Base-by-base conservation (phyloP, 2,329 filamentous ascomycete species). In the Ophiostoma quercus region DNA sequence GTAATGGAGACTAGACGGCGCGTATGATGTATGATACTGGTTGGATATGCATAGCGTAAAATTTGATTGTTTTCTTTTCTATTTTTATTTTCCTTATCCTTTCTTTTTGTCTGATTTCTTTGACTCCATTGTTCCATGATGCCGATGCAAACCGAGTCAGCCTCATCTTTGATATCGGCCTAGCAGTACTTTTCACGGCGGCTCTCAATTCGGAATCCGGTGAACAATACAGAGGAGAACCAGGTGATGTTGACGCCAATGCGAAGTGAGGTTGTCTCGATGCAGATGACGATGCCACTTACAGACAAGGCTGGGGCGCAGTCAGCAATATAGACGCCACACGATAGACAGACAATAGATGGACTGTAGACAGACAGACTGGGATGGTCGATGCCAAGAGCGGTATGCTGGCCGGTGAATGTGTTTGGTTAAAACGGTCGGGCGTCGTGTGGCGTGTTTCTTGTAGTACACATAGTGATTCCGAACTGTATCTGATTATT, bases 1-100 rank as follows among this genome's bases (percentile, higher is more conserved):
- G 71, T 90, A 79, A 12, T 92, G 71, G 90, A 79, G 25, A n/a
- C 14, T 57, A n/a, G 51, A 57, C 22, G 51, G 51, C 9, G 51
- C 39, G 60, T 37, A 37, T n/a, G 14, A 63, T 63, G 34, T 57
- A 57, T 57, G 51, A 57, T 57, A 25, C 51, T 25, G 22, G n/a
- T 11, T 57, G n/a, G 51, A 25, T 25, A 22, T 57, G 51, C 51
- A 25, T 57, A 57, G 51, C 51, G 51, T 57, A 57, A 6, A 34
- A 34, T 34, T 57, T 25, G 3, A 57, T 25, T 57, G 1, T 54
- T 54, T 54, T 14, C 1, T 47, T 12, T 16, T 47, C 43, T 47
- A 19, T 47, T 47, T 47, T 51, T 16, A 19, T 51, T 51, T 3
- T 2, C 6, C 19, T 47, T 29, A 2, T 51, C n/a, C 47, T 51